Base-by-base conservation (phyloP, 176 grass and related monocot species). In the Ananas comosus region DNA sequence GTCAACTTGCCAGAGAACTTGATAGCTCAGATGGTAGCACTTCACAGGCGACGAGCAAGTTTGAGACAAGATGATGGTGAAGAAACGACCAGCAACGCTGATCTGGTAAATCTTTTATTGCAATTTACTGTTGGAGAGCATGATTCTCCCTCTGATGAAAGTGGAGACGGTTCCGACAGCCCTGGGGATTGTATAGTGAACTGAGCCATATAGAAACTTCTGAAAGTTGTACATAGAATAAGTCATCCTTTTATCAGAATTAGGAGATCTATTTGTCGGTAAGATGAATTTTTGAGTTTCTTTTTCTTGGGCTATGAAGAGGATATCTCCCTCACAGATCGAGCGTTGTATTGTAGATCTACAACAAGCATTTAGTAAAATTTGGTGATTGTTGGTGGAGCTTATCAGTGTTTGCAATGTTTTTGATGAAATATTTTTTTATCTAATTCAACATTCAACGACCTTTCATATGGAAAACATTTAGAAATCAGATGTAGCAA, bases 31-130 rank as follows among this genome's bases (percentile, higher is more conserved):
- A 69, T 96, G n/a, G 13, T 92, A 76, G 79, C 21, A 48, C 77
- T 83, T 52, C 71, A 63, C 23, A 76, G 53, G 23, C 72, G 81
- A 75, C 80, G 27, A 16, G 50, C 33, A 59, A 58, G 52, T 70
- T 48, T 66, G 7, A 70, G 63, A 64, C 80, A 83, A 65, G 77
- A 73, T 74, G 68, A 64, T 22, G 70, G 68, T 19, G 80, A 80
- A 48, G 73, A 87, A 64, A 16, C 50, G 52, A 52, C 66, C 49
- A 74, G 59, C 51, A 80, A 72, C 47, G 13, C 83, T 50, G 77
- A 82, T 58, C 76, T 96, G 65, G 49, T 85, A 57, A 64, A 80
- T 79, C 75, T 90, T 74, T 68, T 96, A 64, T 16, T 92, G 71
- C 72, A 49, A 22, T 52, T 76, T 58, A 76, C 72, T 52, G 71